Evolutionary conservation across 805 yeast species (phyloP), one percentile per base, ranked within the genome.

Genomic region (Saccharomyces kudriavzevii): DNA sequence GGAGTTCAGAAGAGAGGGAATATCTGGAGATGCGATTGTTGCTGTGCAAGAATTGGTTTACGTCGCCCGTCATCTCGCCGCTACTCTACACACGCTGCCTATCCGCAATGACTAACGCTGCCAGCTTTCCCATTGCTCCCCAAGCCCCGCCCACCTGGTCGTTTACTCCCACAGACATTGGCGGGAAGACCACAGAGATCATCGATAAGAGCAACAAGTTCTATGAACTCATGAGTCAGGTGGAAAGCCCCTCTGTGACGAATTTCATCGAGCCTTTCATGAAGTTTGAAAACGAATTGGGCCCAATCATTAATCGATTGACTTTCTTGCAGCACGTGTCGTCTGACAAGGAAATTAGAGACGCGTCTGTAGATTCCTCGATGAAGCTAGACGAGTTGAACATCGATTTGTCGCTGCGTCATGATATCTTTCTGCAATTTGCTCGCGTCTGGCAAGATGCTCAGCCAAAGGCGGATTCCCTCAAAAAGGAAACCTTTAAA

Each of bases 301-400:
- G 74, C 9, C 76, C 76, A 4, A 50, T 75, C 5, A 72, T 73
- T 27, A 78, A 77, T 60, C 84, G 77, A 59, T 68, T 87, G 60
- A 73, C 84, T 20, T 88, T 89, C 64, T 84, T 82, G 62, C 89
- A 83, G 67, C 84, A 85, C 59, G 91, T 89, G 10, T 84, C 91
- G 2, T 62, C 81, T 22, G 75, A 78, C 57, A 80, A 83, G 62
- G 81, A 70, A n/a, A 64, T 86, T 30, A 77, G 96, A 62, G 88
- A 85, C 57, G 88, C 89, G 3, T 82, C 91, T 2, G 77, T 77
- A 47, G 72, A 78, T 55, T 84, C 88, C 0, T 86, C 84, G 57
- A 81, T 81, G 63, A 63, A 74, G 55, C 67, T 85, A 46, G 76
- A 80, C 51, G 78, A 82, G 49, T 79, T 74, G 59, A 71, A 76